Conservation (phyloP, 129 eudicot species). For the Erigeron canadensis region DNA sequence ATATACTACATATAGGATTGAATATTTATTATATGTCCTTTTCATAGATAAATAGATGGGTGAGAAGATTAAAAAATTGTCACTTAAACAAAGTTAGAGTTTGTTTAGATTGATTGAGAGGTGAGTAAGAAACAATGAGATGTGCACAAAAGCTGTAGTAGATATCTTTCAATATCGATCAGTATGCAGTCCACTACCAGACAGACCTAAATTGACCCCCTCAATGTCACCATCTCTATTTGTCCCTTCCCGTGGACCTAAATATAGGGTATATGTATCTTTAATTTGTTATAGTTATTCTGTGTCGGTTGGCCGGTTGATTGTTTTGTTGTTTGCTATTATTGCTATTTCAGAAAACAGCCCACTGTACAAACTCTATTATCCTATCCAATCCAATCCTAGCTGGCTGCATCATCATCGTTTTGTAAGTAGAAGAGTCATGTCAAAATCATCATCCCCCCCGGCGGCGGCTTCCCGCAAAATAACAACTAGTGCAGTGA, state of each 20-base stretch:
- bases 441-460: background rate
- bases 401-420: too few relatives aligned
- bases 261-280: too few relatives aligned
- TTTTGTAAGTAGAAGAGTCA: too few relatives aligned
- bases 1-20: too few relatives aligned
- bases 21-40: too few relatives aligned
- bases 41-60: too few relatives aligned
- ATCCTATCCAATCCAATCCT: too few relatives aligned
- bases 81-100: background rate
- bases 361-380: too few relatives aligned
- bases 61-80: background rate
- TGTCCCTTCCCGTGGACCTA: conserved; percentile 7
- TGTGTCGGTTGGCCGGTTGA: too few relatives aligned
- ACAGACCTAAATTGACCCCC: conserved; percentile 36
- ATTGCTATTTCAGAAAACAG: too few relatives aligned
- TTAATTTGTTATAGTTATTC: too few relatives aligned
- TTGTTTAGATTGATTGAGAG: conserved; percentile 1
- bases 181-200: conserved; percentile 32
- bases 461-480: background rate
- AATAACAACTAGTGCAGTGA: background rate
- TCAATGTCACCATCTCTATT: conserved; percentile 28
- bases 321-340: too few relatives aligned
- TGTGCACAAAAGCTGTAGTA: conserved; percentile 19
- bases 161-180: conserved; percentile 35
- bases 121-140: conserved; percentile 16